phyloP scores from a whole-genome alignment of 495 filamentous ascomycete genomes.

The Penicillium taxi region DNA sequence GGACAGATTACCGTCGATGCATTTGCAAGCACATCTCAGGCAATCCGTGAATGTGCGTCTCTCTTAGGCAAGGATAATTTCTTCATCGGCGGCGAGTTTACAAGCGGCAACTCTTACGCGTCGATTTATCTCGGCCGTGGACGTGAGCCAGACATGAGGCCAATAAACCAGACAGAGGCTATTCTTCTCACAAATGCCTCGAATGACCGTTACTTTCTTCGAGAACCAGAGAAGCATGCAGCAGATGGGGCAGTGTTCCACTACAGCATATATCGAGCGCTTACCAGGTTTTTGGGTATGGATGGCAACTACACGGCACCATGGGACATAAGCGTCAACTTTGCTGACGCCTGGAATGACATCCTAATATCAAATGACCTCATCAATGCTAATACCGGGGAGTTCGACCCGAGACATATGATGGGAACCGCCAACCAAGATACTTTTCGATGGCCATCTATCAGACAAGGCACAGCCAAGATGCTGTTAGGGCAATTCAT shows the following conservation, averaged over 20 bases:
- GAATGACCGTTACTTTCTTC: conserved; percentile 45
- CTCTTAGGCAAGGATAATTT: conserved; percentile 54
- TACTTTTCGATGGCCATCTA: conserved; percentile 64
- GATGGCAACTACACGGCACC: conserved; percentile 55
- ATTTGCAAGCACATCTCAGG: conserved; percentile 46
- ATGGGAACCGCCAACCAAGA: conserved; percentile 67
- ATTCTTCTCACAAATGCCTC: conserved; percentile 39
- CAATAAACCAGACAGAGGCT: conserved; percentile 39
- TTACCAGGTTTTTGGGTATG: conserved; percentile 59
- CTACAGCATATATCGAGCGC: conserved; percentile 61
- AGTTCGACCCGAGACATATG: conserved; percentile 65
- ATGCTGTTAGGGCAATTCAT: conserved; percentile 56
- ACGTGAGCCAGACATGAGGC: conserved; percentile 45
- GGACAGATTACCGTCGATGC: conserved; percentile 59
- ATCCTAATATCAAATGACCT: conserved; percentile 59
- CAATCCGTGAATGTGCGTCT: conserved; percentile 49
- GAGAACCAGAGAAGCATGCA: conserved; percentile 46
- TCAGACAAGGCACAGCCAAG: conserved; percentile 54
- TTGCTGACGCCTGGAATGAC: conserved; percentile 53
- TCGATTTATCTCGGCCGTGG: conserved; percentile 62
- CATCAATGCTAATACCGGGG: conserved; percentile 55
- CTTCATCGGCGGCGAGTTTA: conserved; percentile 58
- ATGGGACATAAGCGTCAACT: conserved; percentile 52
- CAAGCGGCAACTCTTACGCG: conserved; percentile 55
- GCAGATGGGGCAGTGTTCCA: conserved; percentile 65